These are phyloP conservation scores for Rhizopus microsporus DNA, from an alignment of 371 early-diverging fungal genomes.

Conservation along the genomic window DNA sequence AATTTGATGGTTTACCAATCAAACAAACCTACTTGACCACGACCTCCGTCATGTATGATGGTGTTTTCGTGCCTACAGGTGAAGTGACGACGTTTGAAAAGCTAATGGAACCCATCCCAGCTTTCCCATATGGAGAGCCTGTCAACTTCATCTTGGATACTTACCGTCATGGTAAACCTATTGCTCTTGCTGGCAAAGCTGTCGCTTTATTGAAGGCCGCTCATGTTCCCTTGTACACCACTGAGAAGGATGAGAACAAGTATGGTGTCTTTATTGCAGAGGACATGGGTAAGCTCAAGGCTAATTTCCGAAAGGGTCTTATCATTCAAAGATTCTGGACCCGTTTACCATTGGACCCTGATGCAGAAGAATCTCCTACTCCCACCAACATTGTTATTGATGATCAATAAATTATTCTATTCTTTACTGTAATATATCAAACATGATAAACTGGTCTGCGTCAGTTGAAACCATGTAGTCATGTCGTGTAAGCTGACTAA, in stretches of 20 bases:
- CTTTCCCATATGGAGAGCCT: constrained; percentile 42
- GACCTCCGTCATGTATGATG: constrained; percentile 41
- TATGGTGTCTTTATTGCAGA: neutral
- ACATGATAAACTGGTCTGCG: too few relatives aligned
- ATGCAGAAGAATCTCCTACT: constrained; percentile 14
- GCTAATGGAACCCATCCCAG: constrained; percentile 10
- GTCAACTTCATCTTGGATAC: constrained; percentile 32
- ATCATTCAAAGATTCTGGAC: constrained; percentile 14
- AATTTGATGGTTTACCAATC: constrained; percentile 23
- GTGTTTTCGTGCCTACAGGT: constrained; percentile 45
- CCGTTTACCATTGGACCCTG: constrained; percentile 11
- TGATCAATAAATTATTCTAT: neutral
- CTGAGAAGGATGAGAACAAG: constrained; percentile 8
- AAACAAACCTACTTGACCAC: constrained; percentile 30
- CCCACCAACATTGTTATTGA: neutral
- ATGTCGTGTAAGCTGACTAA: too few relatives aligned
- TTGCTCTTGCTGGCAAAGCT: constrained; percentile 34
- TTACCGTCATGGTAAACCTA: constrained; percentile 43
- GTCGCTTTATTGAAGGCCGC: constrained; percentile 24
- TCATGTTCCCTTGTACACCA: constrained; percentile 7
- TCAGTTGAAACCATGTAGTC: too few relatives aligned
- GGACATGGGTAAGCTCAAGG: neutral
- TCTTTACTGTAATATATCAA: neutral
- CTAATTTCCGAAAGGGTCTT: constrained; percentile 4
- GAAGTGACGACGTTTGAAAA: constrained; percentile 18